These are phyloP conservation scores for Digitaria exilis DNA, from an alignment of 202 grass and related monocot genomes.

Conservation along the genomic window DNA sequence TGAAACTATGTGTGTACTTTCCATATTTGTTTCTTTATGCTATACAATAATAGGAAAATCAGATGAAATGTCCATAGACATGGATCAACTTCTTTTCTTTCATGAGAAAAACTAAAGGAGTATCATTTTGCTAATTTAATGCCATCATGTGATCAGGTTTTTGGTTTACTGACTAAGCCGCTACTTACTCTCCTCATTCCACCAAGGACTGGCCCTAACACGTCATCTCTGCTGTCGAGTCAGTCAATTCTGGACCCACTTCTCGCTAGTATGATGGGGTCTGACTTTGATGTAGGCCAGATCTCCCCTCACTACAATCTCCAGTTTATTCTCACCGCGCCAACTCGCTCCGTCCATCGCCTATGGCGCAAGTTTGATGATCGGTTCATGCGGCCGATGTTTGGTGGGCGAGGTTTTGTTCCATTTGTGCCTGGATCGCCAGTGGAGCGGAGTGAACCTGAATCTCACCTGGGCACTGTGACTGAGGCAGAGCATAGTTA, in stretches of 20 bases:
- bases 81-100: constrained; percentile 6
- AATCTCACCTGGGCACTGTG: constrained; percentile 36
- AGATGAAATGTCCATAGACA: not conserved
- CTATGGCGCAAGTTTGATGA: constrained; percentile 94
- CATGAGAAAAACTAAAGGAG: not conserved
- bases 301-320: constrained; percentile 54
- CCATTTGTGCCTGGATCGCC: constrained; percentile 89
- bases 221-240: constrained; percentile 57
- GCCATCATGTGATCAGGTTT: constrained; percentile 60
- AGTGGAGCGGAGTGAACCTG: constrained; percentile 51
- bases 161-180: constrained; percentile 86
- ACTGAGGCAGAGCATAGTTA: constrained; percentile 40
- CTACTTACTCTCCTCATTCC: constrained; percentile 68
- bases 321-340: constrained; percentile 54
- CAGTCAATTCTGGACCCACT: constrained; percentile 67
- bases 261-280: constrained; percentile 59
- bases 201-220: constrained; percentile 48
- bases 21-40: constrained; percentile 6
- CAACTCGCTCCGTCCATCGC: constrained; percentile 71
- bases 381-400: constrained; percentile 78
- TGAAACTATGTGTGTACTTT: not conserved
- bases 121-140: constrained; percentile 32
- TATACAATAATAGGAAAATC: not conserved
- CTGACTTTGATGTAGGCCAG: constrained; percentile 51
- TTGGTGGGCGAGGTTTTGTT: constrained; percentile 79